phyloP scores from a whole-genome alignment of 805 yeast genomes.

The Metschnikowia kunwiensis region DNA sequence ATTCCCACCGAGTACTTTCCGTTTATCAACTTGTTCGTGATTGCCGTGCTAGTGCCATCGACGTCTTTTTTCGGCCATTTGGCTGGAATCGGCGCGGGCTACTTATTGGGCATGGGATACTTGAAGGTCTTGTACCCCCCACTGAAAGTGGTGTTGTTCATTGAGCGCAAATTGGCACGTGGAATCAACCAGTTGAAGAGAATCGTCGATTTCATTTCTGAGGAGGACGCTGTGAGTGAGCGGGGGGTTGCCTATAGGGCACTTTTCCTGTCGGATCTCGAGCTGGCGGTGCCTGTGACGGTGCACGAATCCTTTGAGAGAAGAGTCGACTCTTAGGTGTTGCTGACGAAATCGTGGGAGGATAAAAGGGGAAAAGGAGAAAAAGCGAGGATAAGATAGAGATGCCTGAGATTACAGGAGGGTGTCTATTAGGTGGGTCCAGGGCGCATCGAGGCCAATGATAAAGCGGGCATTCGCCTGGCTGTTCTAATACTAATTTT shows the following conservation, averaged over 20 bases:
- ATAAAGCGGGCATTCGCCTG: no score
- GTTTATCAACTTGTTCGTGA: constrained; percentile 44
- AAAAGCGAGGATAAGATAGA: neutral
- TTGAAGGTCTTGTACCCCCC: constrained; percentile 64
- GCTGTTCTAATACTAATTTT: no score
- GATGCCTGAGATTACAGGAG: no score
- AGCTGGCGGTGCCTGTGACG: constrained; percentile 12
- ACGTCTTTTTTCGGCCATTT: constrained; percentile 74
- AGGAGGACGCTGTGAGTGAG: constrained; percentile 52
- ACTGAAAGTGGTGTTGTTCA: constrained; percentile 56
- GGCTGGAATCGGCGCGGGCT: constrained; percentile 66
- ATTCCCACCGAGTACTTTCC: constrained; percentile 65
- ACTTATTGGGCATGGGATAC: constrained; percentile 54
- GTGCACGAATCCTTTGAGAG: constrained; percentile 16
- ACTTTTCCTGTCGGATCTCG: constrained; percentile 25
- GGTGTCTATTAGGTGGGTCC: no score
- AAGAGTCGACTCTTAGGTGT: constrained; percentile 12
- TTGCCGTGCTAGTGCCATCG: constrained; percentile 56
- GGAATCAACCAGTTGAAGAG: constrained; percentile 54
- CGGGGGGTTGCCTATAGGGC: constrained; percentile 36
- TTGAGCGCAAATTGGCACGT: constrained; percentile 53
- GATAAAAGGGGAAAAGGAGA: neutral
- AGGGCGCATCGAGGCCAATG: no score
- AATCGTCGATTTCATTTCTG: constrained; percentile 55
- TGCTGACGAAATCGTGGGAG: neutral